Conservation (phyloP, 306 rosid genomes). For the Cicer chorassanicum region DNA sequence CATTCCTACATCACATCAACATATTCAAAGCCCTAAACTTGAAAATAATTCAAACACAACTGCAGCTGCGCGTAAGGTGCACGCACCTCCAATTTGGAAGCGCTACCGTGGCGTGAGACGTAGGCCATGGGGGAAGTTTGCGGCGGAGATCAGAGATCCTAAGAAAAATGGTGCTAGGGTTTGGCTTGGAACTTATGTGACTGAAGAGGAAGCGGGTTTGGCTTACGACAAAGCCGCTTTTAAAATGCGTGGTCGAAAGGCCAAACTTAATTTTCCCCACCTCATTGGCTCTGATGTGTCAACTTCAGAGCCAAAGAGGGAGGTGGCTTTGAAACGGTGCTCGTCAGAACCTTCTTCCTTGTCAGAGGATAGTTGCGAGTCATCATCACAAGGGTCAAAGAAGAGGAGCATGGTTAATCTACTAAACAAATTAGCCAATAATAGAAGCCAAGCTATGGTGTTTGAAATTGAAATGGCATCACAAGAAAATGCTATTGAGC, state of each 20-base stretch:
- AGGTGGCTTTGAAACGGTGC: not conserved
- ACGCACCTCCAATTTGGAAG: conserved; percentile 40
- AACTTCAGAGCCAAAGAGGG: not conserved
- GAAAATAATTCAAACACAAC: not conserved
- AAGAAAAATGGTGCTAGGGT: conserved; percentile 59
- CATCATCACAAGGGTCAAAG: conserved; percentile 22
- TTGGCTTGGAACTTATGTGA: conserved; percentile 74
- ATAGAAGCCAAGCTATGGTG: conserved; percentile 7
- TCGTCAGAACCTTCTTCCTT: not conserved
- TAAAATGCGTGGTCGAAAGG: conserved; percentile 62
- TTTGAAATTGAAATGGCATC: not conserved
- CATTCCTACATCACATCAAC: not conserved
- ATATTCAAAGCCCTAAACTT: not conserved
- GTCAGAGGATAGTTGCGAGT: not conserved
- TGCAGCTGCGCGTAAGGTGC: not conserved
- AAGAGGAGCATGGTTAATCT: conserved; percentile 31
- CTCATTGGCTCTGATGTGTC: conserved; percentile 8
- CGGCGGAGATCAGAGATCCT: conserved; percentile 56
- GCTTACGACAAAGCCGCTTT: conserved; percentile 78
- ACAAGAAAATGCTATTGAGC: not conserved
- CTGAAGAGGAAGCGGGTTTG: conserved; percentile 58
- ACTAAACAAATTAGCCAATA: conserved; percentile 43
- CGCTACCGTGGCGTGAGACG: conserved; percentile 66
- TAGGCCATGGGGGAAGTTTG: conserved; percentile 73
- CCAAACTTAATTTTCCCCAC: conserved; percentile 69